Base-by-base conservation (phyloP, 2,329 filamentous ascomycete genomes). In the Aspergillus spinulosporus region DNA sequence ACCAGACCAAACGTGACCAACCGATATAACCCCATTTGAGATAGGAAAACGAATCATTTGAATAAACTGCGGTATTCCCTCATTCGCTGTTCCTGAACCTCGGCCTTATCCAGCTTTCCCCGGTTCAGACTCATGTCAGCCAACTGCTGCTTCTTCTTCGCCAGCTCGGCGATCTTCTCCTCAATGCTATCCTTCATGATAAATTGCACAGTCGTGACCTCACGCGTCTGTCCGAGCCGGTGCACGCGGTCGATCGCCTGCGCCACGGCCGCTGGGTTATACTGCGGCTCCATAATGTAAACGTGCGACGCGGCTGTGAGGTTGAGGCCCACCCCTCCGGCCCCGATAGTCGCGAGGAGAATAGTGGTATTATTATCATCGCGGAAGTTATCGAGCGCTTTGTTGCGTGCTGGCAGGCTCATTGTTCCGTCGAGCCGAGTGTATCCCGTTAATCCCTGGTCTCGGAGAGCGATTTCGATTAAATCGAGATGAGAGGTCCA, bases 211-310 rank as follows among this genome's bases (percentile, higher is more conserved):
- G 92, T 95, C n/a, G 84, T 83, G 0, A 99, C 94, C 9, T 87
- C 84, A n/a, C 94, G 82, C 65, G 85, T 94, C 78, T 99, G 94
- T 0, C 94, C 92, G 1, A 97, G 79, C 14, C 92, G 87, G 72
- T 96, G 92, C 4, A 99, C 90, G 31, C 94, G 90, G 71, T 97
- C 94, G 5, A 97, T 83, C 1, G 94, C 94, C 75, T 99, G 94
- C 4, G 92, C 90, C 73, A 99, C 93, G 0, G 92, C 91, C 0
- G 92, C 92, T 0, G 94, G 94, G 68, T 99, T 99, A 78, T 93
- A 99, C 69, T 97, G 92, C 4, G 94, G 94, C 72, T 99, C 94
- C 93, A 99, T 97, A 66, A 97, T 89, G 71, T 94, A 97, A 11
- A 95, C 93, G 54, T 84, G 88, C 69, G 87, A 94, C 32, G 88